Evolutionary conservation across 768 basidiomycete species (phyloP).

Genomic region (Psilocybe sp.): DNA sequence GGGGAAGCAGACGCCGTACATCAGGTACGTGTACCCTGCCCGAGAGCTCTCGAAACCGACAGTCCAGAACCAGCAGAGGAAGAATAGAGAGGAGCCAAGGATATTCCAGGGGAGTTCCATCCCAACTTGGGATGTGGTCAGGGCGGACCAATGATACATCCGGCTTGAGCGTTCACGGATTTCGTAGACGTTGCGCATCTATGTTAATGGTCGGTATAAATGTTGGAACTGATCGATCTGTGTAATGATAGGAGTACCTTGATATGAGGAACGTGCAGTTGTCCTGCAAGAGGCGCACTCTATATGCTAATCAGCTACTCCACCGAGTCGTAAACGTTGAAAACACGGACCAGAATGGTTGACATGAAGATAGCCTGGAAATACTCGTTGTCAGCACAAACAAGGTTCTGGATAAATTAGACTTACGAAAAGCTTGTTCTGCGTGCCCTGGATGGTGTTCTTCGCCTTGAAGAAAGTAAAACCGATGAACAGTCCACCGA

Average conservation of each 20-base stretch:
- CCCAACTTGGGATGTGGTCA: conserved; percentile 52
- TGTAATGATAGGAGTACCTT: conserved; percentile 16
- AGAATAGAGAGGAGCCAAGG: conserved; percentile 56
- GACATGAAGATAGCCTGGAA: conserved; percentile 55
- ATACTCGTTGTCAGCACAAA: not conserved
- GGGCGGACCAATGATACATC: conserved; percentile 65
- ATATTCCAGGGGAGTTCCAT: conserved; percentile 68
- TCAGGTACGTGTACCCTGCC: conserved; percentile 58
- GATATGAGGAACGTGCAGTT: conserved; percentile 64
- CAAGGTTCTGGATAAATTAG: conserved; percentile 6
- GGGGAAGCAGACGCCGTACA: conserved; percentile 55
- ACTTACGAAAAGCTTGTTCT: conserved; percentile 66
- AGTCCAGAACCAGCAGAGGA: conserved; percentile 74
- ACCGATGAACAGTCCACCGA: conserved; percentile 53
- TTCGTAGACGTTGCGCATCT: conserved; percentile 62
- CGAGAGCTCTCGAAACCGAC: conserved; percentile 55
- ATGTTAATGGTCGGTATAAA: not conserved
- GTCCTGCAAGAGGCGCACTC: conserved; percentile 55
- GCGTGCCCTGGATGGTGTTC: conserved; percentile 50
- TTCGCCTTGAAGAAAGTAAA: conserved; percentile 66
- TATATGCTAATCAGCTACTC: conserved; percentile 1
- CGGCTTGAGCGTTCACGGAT: conserved; percentile 63
- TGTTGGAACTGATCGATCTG: not conserved
- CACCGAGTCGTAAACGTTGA: not conserved
- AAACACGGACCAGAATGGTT: conserved; percentile 38